Conservation (phyloP, 1,139 yeast species). For the Insectozyma bohioensis region DNA sequence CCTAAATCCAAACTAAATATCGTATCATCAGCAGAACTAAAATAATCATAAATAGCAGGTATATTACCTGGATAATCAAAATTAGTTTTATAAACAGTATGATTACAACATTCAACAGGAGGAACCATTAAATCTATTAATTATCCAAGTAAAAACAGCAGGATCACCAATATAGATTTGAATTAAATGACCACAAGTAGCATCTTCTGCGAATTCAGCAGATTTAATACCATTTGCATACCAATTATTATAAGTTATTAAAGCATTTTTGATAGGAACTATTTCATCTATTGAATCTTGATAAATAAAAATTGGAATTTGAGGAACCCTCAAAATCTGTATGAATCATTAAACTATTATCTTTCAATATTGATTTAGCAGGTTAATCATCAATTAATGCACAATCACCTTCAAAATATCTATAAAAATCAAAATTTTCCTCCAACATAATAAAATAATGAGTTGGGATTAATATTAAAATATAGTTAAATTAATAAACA, state of each 20-base stretch:
- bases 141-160: constrained; percentile 31
- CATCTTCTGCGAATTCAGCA: constrained; percentile 28
- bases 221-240: constrained; percentile 31
- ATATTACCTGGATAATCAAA: constrained; percentile 20
- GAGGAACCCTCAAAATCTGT: constrained; percentile 22
- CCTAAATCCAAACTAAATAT: constrained; percentile 7
- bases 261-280: constrained; percentile 26
- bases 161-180: constrained; percentile 28
- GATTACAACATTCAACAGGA: constrained; percentile 30
- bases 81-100: constrained; percentile 22
- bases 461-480: too few relatives aligned
- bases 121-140: constrained; percentile 19
- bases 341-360: constrained; percentile 23
- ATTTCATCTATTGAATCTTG: constrained; percentile 31
- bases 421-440: too few relatives aligned
- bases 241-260: constrained; percentile 30
- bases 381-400: constrained; percentile 16
- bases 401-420: constrained; percentile 18
- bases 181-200: constrained; percentile 26
- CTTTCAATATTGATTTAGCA: constrained; percentile 16
- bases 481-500: too few relatives aligned
- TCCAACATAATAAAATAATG: too few relatives aligned
- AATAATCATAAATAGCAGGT: constrained; percentile 7
- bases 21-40: constrained; percentile 3
- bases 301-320: constrained; percentile 34